Evolutionary conservation across 2,329 filamentous ascomycete species (phyloP).

Genomic region (Trichoderma afroharzianum): DNA sequence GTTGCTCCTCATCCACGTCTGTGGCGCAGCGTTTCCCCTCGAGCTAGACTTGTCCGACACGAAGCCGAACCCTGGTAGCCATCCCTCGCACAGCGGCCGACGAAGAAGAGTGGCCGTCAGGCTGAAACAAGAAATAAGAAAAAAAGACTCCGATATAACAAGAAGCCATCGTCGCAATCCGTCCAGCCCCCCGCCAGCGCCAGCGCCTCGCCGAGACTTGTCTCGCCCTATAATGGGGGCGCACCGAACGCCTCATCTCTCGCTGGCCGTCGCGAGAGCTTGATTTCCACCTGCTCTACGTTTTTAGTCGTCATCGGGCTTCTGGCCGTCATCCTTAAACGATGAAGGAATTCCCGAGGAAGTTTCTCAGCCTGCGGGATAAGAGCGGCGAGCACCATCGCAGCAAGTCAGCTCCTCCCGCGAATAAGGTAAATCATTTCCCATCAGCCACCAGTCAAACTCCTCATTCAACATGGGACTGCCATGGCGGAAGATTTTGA

Average conservation of each 20-base stretch:
- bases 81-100: not conserved
- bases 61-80: not conserved
- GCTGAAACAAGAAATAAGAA: not conserved
- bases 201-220: slow-evolving; percentile 11
- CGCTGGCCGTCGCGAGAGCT: slow-evolving; percentile 31
- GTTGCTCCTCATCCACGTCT: not conserved
- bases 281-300: slow-evolving; percentile 11
- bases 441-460: not conserved
- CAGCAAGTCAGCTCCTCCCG: slow-evolving; percentile 53
- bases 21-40: not conserved
- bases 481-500: not conserved
- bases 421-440: slow-evolving; percentile 27
- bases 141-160: not conserved
- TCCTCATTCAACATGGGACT: not conserved
- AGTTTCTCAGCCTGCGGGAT: slow-evolving; percentile 68
- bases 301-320: slow-evolving; percentile 13
- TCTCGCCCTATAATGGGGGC: slow-evolving; percentile 19
- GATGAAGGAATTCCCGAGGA: slow-evolving; percentile 57
- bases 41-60: not conserved
- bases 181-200: slow-evolving; percentile 3
- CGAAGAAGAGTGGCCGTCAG: not conserved
- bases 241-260: slow-evolving; percentile 26
- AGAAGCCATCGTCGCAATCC: not conserved
- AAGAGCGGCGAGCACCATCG: slow-evolving; percentile 54
- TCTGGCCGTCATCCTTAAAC: slow-evolving; percentile 23